Conservation (phyloP, 139 green algal species). For the Asterochloris sp. region DNA sequence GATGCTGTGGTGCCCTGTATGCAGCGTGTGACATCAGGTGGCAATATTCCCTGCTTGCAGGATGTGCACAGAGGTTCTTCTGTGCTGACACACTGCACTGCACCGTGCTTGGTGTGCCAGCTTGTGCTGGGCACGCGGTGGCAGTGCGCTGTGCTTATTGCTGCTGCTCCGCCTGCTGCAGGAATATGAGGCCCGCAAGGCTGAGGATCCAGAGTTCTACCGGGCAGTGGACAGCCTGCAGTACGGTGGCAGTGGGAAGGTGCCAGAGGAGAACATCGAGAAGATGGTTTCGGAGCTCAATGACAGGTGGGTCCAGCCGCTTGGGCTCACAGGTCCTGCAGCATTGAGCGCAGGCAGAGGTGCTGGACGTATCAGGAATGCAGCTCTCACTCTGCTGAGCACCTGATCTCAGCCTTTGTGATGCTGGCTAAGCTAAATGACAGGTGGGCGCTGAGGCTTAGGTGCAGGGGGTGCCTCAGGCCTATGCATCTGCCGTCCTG, state of each 20-base stretch:
- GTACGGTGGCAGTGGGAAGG: slow-evolving; percentile 60
- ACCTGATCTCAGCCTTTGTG: not conserved
- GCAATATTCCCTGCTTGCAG: too few species aligned
- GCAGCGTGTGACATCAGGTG: too few species aligned
- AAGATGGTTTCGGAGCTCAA: slow-evolving; percentile 90
- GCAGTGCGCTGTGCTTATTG: too few species aligned
- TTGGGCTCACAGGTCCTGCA: too few species aligned
- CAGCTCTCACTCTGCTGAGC: not conserved
- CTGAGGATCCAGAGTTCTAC: slow-evolving; percentile 78
- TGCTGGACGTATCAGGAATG: too few species aligned
- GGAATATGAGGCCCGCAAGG: slow-evolving; percentile 83
- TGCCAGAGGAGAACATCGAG: slow-evolving; percentile 77
- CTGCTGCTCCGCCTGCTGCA: slow-evolving; percentile 1
- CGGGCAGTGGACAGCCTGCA: slow-evolving; percentile 60
- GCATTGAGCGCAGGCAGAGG: not conserved
- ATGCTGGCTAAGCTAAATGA: not conserved
- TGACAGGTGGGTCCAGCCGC: slow-evolving; percentile 34
- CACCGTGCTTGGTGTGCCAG: too few species aligned
- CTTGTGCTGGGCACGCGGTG: too few species aligned
- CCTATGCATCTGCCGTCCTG: too few species aligned
- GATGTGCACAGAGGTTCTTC: too few species aligned
- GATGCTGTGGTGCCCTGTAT: too few species aligned
- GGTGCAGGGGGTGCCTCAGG: too few species aligned
- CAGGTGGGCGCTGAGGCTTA: not conserved
- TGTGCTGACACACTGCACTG: too few species aligned